Conservation (phyloP, 805 yeast species). For the Saturnispora sanitii region DNA sequence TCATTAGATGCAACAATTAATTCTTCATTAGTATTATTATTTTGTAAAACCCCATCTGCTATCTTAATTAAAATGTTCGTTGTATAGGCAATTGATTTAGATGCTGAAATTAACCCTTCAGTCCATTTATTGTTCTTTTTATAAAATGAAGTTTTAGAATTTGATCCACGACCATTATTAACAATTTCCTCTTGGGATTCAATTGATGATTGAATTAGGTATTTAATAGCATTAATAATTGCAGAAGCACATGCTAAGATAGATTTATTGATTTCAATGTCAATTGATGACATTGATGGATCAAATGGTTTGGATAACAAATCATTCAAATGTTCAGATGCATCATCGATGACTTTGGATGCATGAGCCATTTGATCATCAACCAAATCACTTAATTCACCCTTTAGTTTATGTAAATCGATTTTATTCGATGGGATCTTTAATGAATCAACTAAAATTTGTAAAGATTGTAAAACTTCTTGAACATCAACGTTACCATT, state of each 20-base stretch:
- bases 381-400: conserved; percentile 60
- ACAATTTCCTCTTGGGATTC: conserved; percentile 71
- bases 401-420: conserved; percentile 23
- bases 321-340: conserved; percentile 47
- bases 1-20: conserved; percentile 85
- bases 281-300: conserved; percentile 44
- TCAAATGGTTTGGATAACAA: conserved; percentile 41
- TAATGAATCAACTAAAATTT: conserved; percentile 46
- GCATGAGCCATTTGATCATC: conserved; percentile 67
- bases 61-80: conserved; percentile 73
- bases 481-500: conserved; percentile 69
- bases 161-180: conserved; percentile 54
- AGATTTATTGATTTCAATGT: conserved; percentile 65
- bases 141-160: conserved; percentile 64
- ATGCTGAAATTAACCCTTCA: conserved; percentile 84
- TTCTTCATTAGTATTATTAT: conserved; percentile 62
- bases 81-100: conserved; percentile 75
- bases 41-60: conserved; percentile 72
- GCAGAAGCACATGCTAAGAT: conserved; percentile 71
- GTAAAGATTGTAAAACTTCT: conserved; percentile 51
- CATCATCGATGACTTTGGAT: conserved; percentile 57
- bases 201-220: conserved; percentile 64
- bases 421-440: conserved; percentile 26
- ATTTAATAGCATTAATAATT: conserved; percentile 67
- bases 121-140: conserved; percentile 89